Percentiles rank a stretch among this genome's conserved stretches.
These are phyloP conservation scores for Ceratocystis colombiana DNA, from an alignment of 2,329 filamentous ascomycete species.

Conservation along the genomic window DNA sequence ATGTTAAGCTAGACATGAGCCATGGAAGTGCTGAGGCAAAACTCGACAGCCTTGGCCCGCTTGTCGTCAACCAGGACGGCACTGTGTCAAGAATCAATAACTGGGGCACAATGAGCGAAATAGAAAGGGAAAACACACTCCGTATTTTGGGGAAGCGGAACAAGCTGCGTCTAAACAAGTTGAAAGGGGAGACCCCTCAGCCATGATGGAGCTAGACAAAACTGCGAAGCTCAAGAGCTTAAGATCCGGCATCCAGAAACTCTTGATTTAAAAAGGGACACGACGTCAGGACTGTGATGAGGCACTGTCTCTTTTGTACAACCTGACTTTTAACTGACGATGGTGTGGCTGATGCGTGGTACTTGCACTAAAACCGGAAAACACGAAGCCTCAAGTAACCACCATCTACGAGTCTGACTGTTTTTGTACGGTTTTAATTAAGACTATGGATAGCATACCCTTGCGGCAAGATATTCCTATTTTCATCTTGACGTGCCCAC, in stretches of 20 bases:
- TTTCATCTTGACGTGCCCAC: neutral
- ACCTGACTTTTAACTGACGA: neutral
- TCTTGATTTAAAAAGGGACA: neutral
- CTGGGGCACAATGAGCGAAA: constrained; percentile 60
- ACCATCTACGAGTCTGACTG: neutral
- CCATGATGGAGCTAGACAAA: neutral
- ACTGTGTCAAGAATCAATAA: constrained; percentile 61
- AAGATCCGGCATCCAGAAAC: neutral
- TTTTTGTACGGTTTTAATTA: neutral
- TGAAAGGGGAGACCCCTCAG: constrained; percentile 31
- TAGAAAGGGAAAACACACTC: constrained; percentile 57
- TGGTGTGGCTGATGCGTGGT: neutral
- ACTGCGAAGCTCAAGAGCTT: neutral
- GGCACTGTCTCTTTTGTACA: neutral
- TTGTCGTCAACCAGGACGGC: constrained; percentile 65
- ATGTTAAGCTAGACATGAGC: constrained; percentile 32
- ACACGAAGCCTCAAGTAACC: neutral
- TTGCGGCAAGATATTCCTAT: neutral
- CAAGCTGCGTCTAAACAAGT: constrained; percentile 46
- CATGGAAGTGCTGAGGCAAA: constrained; percentile 37
- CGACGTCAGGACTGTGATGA: neutral
- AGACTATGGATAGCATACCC: neutral
- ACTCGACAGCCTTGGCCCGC: constrained; percentile 59
- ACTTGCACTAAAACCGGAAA: neutral
- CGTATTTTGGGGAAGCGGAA: constrained; percentile 60